Percentiles rank a stretch among this genome's conserved stretches.
These are phyloP conservation scores for Bocquillonia castaneifolia DNA, from an alignment of 441 rosid genomes.

Conservation along the genomic window DNA sequence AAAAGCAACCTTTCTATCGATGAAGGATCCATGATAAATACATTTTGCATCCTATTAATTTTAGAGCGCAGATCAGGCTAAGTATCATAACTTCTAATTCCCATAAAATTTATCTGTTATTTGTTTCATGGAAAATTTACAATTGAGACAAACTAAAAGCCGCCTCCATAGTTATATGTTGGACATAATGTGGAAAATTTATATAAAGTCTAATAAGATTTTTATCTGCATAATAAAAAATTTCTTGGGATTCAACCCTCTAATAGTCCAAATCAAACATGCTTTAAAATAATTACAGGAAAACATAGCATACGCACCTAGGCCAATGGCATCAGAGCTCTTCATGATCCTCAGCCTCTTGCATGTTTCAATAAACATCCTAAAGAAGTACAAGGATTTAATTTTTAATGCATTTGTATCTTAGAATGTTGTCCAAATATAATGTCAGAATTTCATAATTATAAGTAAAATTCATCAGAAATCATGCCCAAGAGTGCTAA, in stretches of 20 bases:
- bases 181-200: not conserved
- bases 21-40: not conserved
- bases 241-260: not conserved
- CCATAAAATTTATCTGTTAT: not conserved
- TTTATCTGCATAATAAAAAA: not conserved
- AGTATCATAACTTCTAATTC: not conserved
- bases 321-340: conserved; percentile 88
- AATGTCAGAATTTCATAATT: not conserved
- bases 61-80: not conserved
- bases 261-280: not conserved
- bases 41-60: not conserved
- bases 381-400: conserved; percentile 25
- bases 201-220: not conserved
- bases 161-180: too few relatives aligned
- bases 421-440: not conserved
- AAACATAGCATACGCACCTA: conserved; percentile 42
- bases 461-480: not conserved
- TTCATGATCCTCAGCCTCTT: conserved; percentile 87
- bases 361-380: conserved; percentile 88
- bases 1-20: not conserved
- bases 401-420: not conserved
- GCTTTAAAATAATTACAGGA: not conserved
- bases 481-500: not conserved
- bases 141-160: not conserved
- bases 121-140: too few relatives aligned